These are phyloP conservation scores for Wickerhamomyces subpelliculosus DNA, from an alignment of 805 yeast genomes.

Conservation along the genomic window DNA sequence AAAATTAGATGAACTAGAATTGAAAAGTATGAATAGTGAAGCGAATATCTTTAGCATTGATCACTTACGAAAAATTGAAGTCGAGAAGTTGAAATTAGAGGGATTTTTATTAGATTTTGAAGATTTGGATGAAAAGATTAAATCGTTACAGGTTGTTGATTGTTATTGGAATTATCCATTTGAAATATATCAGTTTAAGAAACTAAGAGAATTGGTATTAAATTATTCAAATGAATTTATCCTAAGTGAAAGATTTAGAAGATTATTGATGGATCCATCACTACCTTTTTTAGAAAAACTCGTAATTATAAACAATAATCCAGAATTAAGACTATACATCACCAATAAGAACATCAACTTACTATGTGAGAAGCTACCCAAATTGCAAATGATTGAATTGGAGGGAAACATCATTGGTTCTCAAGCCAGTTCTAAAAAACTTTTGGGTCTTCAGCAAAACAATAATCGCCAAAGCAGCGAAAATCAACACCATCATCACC, in stretches of 20 bases:
- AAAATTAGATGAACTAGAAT: constrained; percentile 10
- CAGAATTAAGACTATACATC: neutral
- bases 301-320: neutral
- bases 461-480: too few species aligned
- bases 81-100: constrained; percentile 29
- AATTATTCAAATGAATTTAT: constrained; percentile 26
- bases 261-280: constrained; percentile 10
- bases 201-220: constrained; percentile 19
- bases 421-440: too few species aligned
- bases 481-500: too few species aligned
- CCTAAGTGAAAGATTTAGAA: constrained; percentile 28
- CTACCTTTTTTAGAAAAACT: neutral
- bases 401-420: neutral
- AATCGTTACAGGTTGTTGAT: constrained; percentile 27
- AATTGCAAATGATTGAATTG: neutral
- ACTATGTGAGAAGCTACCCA: neutral
- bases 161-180: constrained; percentile 58
- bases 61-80: constrained; percentile 33
- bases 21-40: constrained; percentile 15
- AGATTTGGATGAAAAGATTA: constrained; percentile 21
- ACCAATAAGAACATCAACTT: neutral
- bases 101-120: constrained; percentile 39
- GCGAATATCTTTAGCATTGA: constrained; percentile 32
- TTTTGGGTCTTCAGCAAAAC: too few species aligned
- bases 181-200: constrained; percentile 27